Conservation (phyloP, 2,329 filamentous ascomycete species). For the Penicillium sp. region DNA sequence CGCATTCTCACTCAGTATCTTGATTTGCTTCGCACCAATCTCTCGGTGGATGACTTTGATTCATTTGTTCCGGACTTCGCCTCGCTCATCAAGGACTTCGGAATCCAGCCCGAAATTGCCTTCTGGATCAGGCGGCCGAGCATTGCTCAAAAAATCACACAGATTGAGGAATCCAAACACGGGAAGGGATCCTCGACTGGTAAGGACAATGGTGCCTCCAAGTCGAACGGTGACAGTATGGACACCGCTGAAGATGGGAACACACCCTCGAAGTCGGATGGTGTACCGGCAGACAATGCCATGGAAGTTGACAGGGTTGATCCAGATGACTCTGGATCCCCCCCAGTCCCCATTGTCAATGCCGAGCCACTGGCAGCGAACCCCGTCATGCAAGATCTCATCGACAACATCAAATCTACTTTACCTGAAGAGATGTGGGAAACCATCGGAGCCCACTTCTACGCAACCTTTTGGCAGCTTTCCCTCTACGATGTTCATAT, state of each 20-base stretch:
- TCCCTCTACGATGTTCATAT: slow-evolving; percentile 79
- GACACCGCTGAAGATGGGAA: slow-evolving; percentile 37
- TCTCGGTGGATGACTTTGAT: slow-evolving; percentile 76
- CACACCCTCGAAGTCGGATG: slow-evolving; percentile 18
- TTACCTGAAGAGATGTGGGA: slow-evolving; percentile 67
- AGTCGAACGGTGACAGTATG: slow-evolving; percentile 36
- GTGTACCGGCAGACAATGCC: slow-evolving; percentile 21
- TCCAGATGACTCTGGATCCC: slow-evolving; percentile 14
- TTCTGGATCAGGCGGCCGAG: slow-evolving; percentile 81
- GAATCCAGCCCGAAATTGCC: slow-evolving; percentile 76
- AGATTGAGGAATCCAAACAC: slow-evolving; percentile 39
- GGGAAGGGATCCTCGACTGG: slow-evolving; percentile 30
- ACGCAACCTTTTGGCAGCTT: slow-evolving; percentile 88
- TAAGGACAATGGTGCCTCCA: slow-evolving; percentile 22
- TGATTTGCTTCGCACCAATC: slow-evolving; percentile 80
- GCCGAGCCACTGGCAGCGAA: slow-evolving; percentile 58
- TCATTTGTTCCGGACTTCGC: slow-evolving; percentile 73
- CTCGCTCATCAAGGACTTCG: slow-evolving; percentile 74
- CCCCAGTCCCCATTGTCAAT: slow-evolving; percentile 22
- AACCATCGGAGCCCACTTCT: slow-evolving; percentile 77
- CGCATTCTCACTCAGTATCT: slow-evolving; percentile 84
- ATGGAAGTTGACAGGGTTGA: slow-evolving; percentile 42
- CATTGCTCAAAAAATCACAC: slow-evolving; percentile 65
- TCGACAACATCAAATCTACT: slow-evolving; percentile 65
- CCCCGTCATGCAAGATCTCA: slow-evolving; percentile 72